phyloP scores from a whole-genome alignment of 495 filamentous ascomycete genomes.

The Tuber magnatum region DNA sequence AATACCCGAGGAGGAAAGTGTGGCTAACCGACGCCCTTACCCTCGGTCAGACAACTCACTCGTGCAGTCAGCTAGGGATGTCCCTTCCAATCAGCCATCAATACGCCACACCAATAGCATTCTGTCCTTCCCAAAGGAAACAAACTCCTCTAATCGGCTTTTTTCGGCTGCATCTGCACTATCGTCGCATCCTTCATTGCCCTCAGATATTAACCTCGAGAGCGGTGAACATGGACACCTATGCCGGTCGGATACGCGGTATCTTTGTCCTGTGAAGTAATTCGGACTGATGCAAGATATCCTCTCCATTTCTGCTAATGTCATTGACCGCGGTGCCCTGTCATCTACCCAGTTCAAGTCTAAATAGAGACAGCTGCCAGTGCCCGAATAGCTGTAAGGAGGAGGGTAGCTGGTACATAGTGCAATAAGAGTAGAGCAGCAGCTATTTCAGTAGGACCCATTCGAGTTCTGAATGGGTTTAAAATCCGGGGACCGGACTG shows the following conservation, averaged over 20 bases:
- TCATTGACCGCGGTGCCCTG: not conserved
- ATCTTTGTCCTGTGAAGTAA: not conserved
- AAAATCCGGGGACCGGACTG: too few species aligned
- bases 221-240: not conserved
- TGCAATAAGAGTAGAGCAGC: not conserved
- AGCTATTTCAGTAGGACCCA: not conserved
- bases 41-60: conserved; percentile 18
- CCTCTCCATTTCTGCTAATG: not conserved
- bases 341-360: not conserved
- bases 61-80: not conserved
- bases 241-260: not conserved
- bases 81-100: not conserved
- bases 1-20: not conserved
- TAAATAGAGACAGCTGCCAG: not conserved
- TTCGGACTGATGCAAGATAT: not conserved
- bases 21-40: not conserved
- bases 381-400: not conserved
- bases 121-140: not conserved
- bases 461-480: not conserved
- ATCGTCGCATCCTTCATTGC: not conserved
- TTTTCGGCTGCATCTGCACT: not conserved
- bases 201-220: not conserved
- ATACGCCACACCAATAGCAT: not conserved
- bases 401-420: not conserved
- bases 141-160: not conserved